Evolutionary conservation across 371 early-diverging fungal genomes (phyloP).

Genomic region (Antonospora locustae): DNA sequence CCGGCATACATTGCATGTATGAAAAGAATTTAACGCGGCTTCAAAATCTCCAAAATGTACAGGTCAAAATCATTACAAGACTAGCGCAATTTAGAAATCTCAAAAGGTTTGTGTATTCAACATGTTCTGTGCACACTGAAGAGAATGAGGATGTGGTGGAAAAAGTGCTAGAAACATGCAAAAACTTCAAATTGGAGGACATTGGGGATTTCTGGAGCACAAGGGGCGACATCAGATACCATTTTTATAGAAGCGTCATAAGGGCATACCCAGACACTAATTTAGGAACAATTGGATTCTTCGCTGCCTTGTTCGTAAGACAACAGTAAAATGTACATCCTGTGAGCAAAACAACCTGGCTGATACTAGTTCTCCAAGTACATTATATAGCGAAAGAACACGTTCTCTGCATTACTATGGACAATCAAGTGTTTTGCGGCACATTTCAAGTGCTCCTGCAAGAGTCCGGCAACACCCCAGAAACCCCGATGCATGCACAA

Average conservation of each 20-base stretch:
- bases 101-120: conserved; percentile 72
- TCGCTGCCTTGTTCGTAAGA: conserved; percentile 37
- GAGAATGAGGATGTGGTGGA: conserved; percentile 85
- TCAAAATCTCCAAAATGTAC: conserved; percentile 53
- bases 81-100: conserved; percentile 59
- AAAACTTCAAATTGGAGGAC: conserved; percentile 53
- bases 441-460: conserved; percentile 49
- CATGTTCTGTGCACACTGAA: conserved; percentile 74
- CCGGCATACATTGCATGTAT: conserved; percentile 60
- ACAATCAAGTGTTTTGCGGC: conserved; percentile 14
- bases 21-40: conserved; percentile 59
- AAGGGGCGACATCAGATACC: conserved; percentile 24
- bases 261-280: conserved; percentile 17
- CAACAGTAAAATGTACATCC: conserved; percentile 11
- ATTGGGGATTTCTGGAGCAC: conserved; percentile 57
- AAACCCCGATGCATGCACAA: conserved; percentile 79
- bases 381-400: no score
- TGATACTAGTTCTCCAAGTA: no score
- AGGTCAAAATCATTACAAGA: conserved; percentile 42
- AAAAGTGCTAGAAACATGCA: conserved; percentile 41
- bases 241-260: conserved; percentile 36
- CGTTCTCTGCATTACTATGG: no score
- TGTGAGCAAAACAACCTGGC: no score
- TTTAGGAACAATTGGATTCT: conserved; percentile 39
- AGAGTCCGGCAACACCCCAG: conserved; percentile 38